Evolutionary conservation across 495 filamentous ascomycete genomes (phyloP).

Genomic region (Hamigera avellanea): DNA sequence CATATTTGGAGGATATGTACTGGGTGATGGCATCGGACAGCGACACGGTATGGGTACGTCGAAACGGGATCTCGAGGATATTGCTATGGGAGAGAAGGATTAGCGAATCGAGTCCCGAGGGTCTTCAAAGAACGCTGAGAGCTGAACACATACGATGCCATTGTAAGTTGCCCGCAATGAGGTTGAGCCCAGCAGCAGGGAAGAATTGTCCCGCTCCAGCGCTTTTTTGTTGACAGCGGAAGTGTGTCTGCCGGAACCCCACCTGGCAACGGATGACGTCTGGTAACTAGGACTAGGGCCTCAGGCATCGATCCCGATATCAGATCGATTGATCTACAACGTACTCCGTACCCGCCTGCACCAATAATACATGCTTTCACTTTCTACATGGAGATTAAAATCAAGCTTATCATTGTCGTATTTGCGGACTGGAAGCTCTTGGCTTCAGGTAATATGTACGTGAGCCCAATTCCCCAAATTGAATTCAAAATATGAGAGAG

Average conservation of each 20-base stretch:
- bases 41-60: conserved; percentile 63
- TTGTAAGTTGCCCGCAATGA: conserved; percentile 9
- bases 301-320: conserved; percentile 8
- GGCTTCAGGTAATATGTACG: no score
- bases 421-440: no score
- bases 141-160: conserved; percentile 30
- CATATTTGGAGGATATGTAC: conserved; percentile 98
- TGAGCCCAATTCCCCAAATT: no score
- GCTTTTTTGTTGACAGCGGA: conserved; percentile 25
- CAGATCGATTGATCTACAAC: no score
- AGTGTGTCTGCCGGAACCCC: conserved; percentile 14
- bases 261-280: conserved; percentile 32
- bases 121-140: background rate
- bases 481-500: no score
- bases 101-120: background rate
- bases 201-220: background rate
- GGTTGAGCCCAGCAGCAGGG: background rate
- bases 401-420: background rate
- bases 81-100: conserved; percentile 18
- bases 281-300: conserved; percentile 6
- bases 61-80: conserved; percentile 68
- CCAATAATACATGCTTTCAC: no score
- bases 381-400: no score
- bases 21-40: conserved; percentile 78
- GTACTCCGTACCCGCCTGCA: no score